Evolutionary conservation across 2,329 filamentous ascomycete genomes (phyloP), one percentile per base, ranked within the genome.

Genomic region (Beauveria sp.): DNA sequence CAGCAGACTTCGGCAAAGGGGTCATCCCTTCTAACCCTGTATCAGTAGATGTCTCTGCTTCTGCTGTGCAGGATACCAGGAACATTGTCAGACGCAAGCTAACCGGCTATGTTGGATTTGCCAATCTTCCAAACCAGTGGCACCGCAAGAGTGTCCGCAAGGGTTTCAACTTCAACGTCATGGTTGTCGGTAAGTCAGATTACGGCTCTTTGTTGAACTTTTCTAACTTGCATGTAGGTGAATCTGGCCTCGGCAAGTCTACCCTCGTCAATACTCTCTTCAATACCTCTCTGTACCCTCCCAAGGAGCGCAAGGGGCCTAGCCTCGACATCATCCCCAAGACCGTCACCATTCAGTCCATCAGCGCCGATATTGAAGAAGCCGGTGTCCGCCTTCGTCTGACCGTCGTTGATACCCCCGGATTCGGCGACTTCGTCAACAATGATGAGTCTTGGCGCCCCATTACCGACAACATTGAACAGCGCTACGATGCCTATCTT

Each of bases 81-180:
- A 98, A 99, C 82, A 96, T 99, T 75, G 93, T 99, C 71, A 91
- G 95, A 78, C 87, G 95, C 78, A 99, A 99, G 84, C 82, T 99
- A 74, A 98, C 95, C 56, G 95, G 95, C 73, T 99, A 98, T 72
- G 95, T 99, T 72, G 95, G 95, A 67, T 99, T 99, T 73, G 95
- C 95, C 77, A 99, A 99, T 77, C 80, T 99, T 74, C 95, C 95
- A 66, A 99, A 99, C 81, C 95, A 99, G 80, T 99, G 95, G 95
- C 95, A 99, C 83, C 93, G 95, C 78, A 99, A 99, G 89, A 97
- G 93, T 86, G 95, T 99, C 72, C 91, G 95, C 75, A 99, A 99
- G 80, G 95, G 95, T 65, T 99, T 99, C 86, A 99, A 98, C 86
- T 99, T 99, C 85, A 99, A 99, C 75, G 95, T 99, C 69, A 99